phyloP scores from a whole-genome alignment of 352 stramenopile species.

The Phytophthora cactorum region DNA sequence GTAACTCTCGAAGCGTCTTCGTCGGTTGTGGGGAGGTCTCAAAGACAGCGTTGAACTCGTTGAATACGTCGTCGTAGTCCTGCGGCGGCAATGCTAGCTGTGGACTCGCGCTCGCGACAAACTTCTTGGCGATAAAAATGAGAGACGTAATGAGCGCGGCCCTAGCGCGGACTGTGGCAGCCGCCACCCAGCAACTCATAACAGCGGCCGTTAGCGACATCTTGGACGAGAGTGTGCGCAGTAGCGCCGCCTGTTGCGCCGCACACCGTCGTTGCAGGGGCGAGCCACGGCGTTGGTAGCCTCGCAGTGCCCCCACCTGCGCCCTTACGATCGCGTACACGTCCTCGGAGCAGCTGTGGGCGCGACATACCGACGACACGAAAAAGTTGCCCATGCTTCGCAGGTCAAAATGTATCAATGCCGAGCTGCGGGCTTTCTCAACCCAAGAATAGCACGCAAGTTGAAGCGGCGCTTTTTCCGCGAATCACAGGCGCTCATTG shows the following conservation, averaged over 20 bases:
- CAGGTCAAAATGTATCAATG: constrained; percentile 19
- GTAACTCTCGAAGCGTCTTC: constrained; percentile 29
- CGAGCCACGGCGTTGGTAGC: constrained; percentile 19
- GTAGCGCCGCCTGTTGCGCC: constrained; percentile 36
- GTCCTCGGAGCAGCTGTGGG: constrained; percentile 35
- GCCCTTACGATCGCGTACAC: constrained; percentile 34
- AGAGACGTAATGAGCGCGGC: constrained; percentile 34
- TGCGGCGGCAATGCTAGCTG: constrained; percentile 7
- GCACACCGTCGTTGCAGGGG: constrained; percentile 34
- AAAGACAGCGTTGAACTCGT: constrained; percentile 43
- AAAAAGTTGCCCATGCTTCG: constrained; percentile 40
- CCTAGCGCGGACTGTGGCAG: constrained; percentile 26
- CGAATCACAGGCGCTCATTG: constrained; percentile 24
- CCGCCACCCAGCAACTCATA: constrained; percentile 29
- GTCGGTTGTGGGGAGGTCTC: constrained; percentile 20
- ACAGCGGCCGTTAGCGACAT: constrained; percentile 32
- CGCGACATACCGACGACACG: constrained; percentile 36
- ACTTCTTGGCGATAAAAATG: constrained; percentile 43
- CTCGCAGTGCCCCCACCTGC: constrained; percentile 22
- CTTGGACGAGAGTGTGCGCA: constrained; percentile 28
- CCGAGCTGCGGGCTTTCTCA: not conserved
- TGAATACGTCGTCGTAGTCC: constrained; percentile 38
- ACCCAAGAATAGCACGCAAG: constrained; percentile 28
- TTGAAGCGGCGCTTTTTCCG: constrained; percentile 30
- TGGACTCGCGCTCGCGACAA: constrained; percentile 21